Base-by-base conservation (phyloP, 306 rosid species). In the Citrullus colocynthis region DNA sequence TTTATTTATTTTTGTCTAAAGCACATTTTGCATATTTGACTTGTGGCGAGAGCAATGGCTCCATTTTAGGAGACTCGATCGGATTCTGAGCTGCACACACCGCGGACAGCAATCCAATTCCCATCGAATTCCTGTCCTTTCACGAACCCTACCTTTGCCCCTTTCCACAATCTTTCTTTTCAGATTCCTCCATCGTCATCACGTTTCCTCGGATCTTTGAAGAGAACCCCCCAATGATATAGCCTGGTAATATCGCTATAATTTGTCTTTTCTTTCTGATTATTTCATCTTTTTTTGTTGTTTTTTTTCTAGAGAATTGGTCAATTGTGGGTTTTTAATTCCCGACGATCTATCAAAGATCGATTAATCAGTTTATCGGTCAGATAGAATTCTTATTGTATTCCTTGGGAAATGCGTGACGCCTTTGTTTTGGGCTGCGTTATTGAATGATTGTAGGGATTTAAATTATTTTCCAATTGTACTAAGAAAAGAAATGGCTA, bases 141-240 rank as follows among this genome's bases (percentile, higher is more conserved):
- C 20, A n/a, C 54, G 14, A 57, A 76, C 67, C 79, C 52, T 76
- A 76, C 18, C n/a, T 17, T 75, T 24, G 21, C 78, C 21, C 48
- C 6, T 36, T 36, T 36, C 39, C 39, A 36, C 39, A 4, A 36
- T 41, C 37, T 75, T 75, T 42, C 61, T 13, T 2, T 63, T 75
- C 78, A 34, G 78, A 75, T 75, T 76, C 79, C 2, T 76, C 79
- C 67, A 39, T 57, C 79, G 51, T 76, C 54, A 18, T 57, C 79
- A 57, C 69, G 39, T 16, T 76, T 59, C 79, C 39, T 58, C 56
- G 48, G 79, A 76, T 76, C 79, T 41, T 75, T 39, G 51, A 37
- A 41, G n/a, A n/a, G 18, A 57, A 1, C 79, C 69, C 75, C 76
- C 79, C 69, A 59, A 73, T 48, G 60, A 2, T 51, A 48, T 73